These are phyloP conservation scores for Heterobasidion parviporum DNA, from an alignment of 1,284 basidiomycete genomes.

Conservation along the genomic window DNA sequence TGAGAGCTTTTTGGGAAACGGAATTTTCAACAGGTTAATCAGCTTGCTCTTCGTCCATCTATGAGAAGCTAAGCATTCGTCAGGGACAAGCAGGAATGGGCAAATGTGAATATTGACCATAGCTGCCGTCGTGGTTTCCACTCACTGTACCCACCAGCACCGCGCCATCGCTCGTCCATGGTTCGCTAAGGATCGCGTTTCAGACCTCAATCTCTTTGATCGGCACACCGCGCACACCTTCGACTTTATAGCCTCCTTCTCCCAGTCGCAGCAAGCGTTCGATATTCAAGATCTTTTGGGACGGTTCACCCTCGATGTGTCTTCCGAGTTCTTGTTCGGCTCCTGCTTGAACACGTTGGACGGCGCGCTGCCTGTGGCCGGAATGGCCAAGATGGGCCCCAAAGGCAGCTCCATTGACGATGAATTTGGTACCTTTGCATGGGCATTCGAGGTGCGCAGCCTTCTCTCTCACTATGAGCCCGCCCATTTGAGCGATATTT, in stretches of 20 bases:
- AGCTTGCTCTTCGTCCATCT: not conserved
- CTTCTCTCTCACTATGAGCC: not conserved
- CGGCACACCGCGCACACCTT: slow-evolving; percentile 37
- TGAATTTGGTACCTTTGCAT: slow-evolving; percentile 50
- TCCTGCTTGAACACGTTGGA: slow-evolving; percentile 49
- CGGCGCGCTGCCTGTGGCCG: slow-evolving; percentile 41
- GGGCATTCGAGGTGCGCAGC: slow-evolving; percentile 41
- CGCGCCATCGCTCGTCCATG: slow-evolving; percentile 54
- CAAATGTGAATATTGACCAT: slow-evolving; percentile 9
- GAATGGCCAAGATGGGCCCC: slow-evolving; percentile 32
- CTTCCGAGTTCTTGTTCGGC: slow-evolving; percentile 65
- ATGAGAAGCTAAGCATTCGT: not conserved
- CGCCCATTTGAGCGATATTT: not conserved
- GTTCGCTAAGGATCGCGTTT: slow-evolving; percentile 54
- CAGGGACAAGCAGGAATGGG: slow-evolving; percentile 40
- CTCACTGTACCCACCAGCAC: slow-evolving; percentile 30
- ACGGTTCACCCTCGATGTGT: slow-evolving; percentile 63
- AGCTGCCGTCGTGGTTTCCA: not conserved
- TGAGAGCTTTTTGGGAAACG: slow-evolving; percentile 40
- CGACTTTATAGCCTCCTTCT: slow-evolving; percentile 33
- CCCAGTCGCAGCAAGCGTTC: slow-evolving; percentile 28
- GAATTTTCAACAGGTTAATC: slow-evolving; percentile 56
- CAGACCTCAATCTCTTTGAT: slow-evolving; percentile 57
- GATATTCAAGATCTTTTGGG: slow-evolving; percentile 59
- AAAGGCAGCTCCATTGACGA: slow-evolving; percentile 52